Percentiles rank a stretch among this genome's conserved stretches.
Conservation (phyloP, 2,329 filamentous ascomycete species). For the Plectosphaerella plurivora region DNA sequence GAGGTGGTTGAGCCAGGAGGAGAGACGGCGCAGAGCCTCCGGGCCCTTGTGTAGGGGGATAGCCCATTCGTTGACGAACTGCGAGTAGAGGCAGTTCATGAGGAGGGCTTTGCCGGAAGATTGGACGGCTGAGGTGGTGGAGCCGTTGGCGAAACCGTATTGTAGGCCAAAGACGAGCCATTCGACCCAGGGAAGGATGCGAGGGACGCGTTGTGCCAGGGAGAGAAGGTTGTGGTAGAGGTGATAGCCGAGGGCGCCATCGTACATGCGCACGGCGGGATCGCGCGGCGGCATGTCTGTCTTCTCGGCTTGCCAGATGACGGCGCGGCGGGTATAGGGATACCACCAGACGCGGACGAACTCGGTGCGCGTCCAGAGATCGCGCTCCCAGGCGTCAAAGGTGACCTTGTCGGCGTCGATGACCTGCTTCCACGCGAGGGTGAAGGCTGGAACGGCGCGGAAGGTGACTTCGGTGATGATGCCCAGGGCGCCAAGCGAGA, state of each 20-base stretch:
- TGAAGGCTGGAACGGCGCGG: slow-evolving; percentile 72
- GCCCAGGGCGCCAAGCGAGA: slow-evolving; percentile 85
- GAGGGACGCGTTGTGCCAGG: slow-evolving; percentile 71
- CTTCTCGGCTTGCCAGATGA: slow-evolving; percentile 85
- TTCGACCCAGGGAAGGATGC: slow-evolving; percentile 81
- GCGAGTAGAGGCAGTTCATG: slow-evolving; percentile 98
- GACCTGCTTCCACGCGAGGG: slow-evolving; percentile 82
- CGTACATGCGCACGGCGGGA: slow-evolving; percentile 72
- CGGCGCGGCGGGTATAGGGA: slow-evolving; percentile 81
- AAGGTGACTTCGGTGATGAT: slow-evolving; percentile 89
- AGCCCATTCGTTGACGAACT: slow-evolving; percentile 98
- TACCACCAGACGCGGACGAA: slow-evolving; percentile 98
- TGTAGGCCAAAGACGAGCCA: slow-evolving; percentile 98
- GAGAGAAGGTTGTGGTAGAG: slow-evolving; percentile 90
- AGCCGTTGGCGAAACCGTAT: slow-evolving; percentile 78
- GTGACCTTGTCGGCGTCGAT: slow-evolving; percentile 67
- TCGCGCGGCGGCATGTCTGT: slow-evolving; percentile 57
- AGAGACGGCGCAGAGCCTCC: slow-evolving; percentile 77
- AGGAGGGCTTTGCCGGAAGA: slow-evolving; percentile 75
- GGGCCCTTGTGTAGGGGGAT: slow-evolving; percentile 81
- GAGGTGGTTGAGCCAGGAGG: slow-evolving; percentile 73
- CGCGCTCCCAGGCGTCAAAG: slow-evolving; percentile 65
- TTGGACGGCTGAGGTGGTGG: slow-evolving; percentile 70
- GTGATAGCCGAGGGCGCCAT: slow-evolving; percentile 75
- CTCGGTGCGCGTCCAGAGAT: slow-evolving; percentile 79